Conservation (phyloP, 345 rosid species). For the Mercurialis annua region DNA sequence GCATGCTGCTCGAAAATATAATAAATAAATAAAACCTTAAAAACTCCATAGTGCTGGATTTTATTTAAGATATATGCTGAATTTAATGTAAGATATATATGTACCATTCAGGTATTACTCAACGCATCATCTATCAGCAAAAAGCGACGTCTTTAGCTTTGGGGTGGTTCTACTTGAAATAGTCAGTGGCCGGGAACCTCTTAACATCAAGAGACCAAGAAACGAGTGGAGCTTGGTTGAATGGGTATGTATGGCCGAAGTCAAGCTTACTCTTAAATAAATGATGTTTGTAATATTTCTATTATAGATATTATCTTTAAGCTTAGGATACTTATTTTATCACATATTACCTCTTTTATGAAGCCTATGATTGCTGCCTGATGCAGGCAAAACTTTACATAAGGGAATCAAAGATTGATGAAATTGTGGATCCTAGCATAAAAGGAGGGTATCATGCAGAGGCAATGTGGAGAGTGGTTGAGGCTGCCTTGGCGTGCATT, state of each 20-base stretch:
- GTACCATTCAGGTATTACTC: constrained; percentile 56
- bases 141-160: constrained; percentile 71
- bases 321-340: not conserved
- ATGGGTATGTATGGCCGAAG: constrained; percentile 51
- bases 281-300: not conserved
- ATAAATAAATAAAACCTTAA: not conserved
- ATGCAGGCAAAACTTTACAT: constrained; percentile 60
- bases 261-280: not conserved
- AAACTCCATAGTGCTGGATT: not conserved
- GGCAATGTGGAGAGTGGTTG: constrained; percentile 80
- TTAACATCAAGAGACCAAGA: constrained; percentile 57
- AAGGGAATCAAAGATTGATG: constrained; percentile 66
- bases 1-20: not conserved
- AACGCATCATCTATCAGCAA: constrained; percentile 61
- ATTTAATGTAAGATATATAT: too few species aligned
- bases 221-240: constrained; percentile 75
- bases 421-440: constrained; percentile 60
- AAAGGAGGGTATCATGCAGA: constrained; percentile 69
- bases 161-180: constrained; percentile 71
- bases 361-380: not conserved
- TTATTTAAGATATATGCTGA: too few species aligned
- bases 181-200: constrained; percentile 63
- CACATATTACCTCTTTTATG: not conserved
- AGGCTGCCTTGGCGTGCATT: constrained; percentile 63
- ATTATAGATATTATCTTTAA: not conserved